phyloP scores from a whole-genome alignment of 805 yeast species.

The Zygosaccharomyces bisporus region DNA sequence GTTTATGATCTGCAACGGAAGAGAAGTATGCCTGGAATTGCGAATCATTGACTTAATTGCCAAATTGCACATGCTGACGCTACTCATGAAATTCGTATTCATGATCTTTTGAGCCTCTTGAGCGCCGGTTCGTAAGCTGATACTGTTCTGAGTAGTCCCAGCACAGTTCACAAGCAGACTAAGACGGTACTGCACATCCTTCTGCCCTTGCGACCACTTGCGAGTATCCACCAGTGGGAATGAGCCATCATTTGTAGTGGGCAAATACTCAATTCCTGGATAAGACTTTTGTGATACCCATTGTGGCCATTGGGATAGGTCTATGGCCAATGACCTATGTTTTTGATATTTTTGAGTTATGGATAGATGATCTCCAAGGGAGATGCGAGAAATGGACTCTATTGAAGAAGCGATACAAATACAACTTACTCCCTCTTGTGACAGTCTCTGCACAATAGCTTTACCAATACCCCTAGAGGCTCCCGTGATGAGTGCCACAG shows the following conservation, averaged over 20 bases:
- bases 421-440: slow-evolving; percentile 27
- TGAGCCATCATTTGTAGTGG: neutral
- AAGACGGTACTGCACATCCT: slow-evolving; percentile 16
- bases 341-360: slow-evolving; percentile 17
- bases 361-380: slow-evolving; percentile 13
- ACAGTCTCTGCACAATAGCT: slow-evolving; percentile 31
- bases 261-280: slow-evolving; percentile 17
- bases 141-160: slow-evolving; percentile 30
- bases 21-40: slow-evolving; percentile 8
- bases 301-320: slow-evolving; percentile 30
- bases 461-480: slow-evolving; percentile 44
- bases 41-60: slow-evolving; percentile 25
- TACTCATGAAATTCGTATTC: slow-evolving; percentile 31
- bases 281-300: slow-evolving; percentile 18
- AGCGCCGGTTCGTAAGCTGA: slow-evolving; percentile 21
- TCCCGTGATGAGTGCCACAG: slow-evolving; percentile 40
- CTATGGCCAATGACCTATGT: slow-evolving; percentile 29
- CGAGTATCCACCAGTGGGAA: slow-evolving; percentile 12
- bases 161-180: slow-evolving; percentile 33
- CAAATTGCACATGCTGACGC: slow-evolving; percentile 25
- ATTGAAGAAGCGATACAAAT: slow-evolving; percentile 26
- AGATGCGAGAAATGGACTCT: slow-evolving; percentile 13
- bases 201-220: slow-evolving; percentile 10
- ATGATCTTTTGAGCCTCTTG: slow-evolving; percentile 19
- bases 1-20: slow-evolving; percentile 23